phyloP scores from a whole-genome alignment of 495 filamentous ascomycete species.

The Neurospora sp. region DNA sequence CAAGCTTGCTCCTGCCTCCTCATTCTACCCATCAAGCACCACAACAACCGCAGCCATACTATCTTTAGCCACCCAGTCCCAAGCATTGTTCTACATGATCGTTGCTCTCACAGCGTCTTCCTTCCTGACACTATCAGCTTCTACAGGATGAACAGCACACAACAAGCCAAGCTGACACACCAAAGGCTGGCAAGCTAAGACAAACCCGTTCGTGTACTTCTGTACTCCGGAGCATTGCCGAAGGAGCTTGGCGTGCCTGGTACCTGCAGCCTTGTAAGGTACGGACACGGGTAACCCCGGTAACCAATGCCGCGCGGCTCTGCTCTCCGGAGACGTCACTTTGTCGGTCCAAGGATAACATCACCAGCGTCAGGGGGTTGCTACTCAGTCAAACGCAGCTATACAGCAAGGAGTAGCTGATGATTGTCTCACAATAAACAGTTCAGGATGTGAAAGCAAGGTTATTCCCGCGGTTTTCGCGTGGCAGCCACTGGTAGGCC shows the following conservation, averaged over 20 bases:
- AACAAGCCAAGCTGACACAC: not conserved
- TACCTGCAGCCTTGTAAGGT: not conserved
- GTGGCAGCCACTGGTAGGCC: not conserved
- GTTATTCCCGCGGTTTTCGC: not conserved
- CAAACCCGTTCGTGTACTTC: not conserved
- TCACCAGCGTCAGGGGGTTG: not conserved
- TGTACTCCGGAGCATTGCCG: not conserved
- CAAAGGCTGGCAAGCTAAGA: not conserved
- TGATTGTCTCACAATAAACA: not conserved
- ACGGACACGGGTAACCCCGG: not conserved
- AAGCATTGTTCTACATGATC: not conserved
- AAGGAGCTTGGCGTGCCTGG: not conserved
- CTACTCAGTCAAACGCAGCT: not conserved
- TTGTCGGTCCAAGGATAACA: not conserved
- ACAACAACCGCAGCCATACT: not conserved
- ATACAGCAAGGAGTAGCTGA: not conserved
- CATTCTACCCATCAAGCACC: not conserved
- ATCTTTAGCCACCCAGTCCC: not conserved
- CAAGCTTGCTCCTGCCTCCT: too few relatives aligned
- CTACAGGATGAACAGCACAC: not conserved
- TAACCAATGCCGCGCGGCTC: not conserved
- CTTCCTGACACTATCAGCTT: not conserved
- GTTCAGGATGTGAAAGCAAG: not conserved
- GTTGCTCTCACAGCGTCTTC: not conserved
- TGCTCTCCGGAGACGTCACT: not conserved